These are phyloP conservation scores for Talaromyces pinophilus DNA, from an alignment of 2,329 filamentous ascomycete genomes.

Conservation along the genomic window DNA sequence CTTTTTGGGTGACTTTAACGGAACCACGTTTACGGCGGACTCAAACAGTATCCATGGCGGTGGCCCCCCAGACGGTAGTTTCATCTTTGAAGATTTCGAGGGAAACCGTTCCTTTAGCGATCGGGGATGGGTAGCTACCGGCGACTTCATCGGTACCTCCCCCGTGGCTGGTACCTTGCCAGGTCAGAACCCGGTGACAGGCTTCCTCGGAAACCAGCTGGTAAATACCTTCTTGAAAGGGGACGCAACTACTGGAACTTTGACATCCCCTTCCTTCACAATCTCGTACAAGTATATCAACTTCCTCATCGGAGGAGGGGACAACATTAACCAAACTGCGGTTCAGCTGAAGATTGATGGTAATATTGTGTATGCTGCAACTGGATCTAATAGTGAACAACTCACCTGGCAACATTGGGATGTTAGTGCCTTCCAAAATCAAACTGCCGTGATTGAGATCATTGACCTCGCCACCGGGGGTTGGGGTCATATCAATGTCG, in stretches of 20 bases:
- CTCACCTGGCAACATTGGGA: background rate
- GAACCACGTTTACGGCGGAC: conserved; percentile 31
- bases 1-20: conserved; percentile 33
- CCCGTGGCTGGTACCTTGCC: background rate
- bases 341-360: background rate
- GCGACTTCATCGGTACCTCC: background rate
- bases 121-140: background rate
- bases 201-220: background rate
- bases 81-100: background rate
- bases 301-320: background rate
- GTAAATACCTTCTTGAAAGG: background rate
- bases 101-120: background rate
- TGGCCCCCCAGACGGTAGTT: background rate
- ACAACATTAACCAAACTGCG: background rate
- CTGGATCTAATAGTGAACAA: background rate
- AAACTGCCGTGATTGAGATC: conserved; percentile 7
- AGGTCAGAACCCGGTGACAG: background rate
- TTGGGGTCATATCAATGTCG: conserved; percentile 1
- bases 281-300: background rate
- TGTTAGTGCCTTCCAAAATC: background rate
- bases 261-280: background rate
- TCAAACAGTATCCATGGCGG: conserved; percentile 19
- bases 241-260: background rate
- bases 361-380: background rate
- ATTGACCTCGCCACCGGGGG: background rate